A percentile compares a stretch with the other conserved stretches of the same genome.
Evolutionary conservation across 805 yeast species (phyloP).

Genomic region (Candida khao-thaluensis): DNA sequence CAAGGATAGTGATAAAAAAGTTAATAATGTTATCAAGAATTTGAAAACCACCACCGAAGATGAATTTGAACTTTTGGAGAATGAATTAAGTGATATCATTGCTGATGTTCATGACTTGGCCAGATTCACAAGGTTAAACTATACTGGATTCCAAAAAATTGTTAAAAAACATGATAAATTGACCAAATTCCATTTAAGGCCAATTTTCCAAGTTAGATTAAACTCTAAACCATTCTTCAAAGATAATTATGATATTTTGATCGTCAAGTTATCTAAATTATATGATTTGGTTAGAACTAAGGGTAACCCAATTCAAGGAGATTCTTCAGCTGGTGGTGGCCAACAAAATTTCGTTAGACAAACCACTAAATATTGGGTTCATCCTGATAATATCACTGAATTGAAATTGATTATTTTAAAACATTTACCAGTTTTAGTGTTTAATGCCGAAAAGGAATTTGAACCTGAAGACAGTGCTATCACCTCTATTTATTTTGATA

Average conservation of each 20-base stretch:
- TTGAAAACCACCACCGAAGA: conserved; percentile 34
- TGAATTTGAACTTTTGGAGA: conserved; percentile 44
- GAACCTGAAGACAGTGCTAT: conserved; percentile 94
- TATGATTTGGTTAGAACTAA: conserved; percentile 94
- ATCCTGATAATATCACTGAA: conserved; percentile 96
- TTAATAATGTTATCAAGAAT: conserved; percentile 60
- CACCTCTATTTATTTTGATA: conserved; percentile 94
- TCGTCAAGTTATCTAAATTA: conserved; percentile 82
- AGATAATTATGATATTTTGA: conserved; percentile 86
- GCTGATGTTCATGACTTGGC: conserved; percentile 98
- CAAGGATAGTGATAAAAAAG: conserved; percentile 74
- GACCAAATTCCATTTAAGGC: conserved; percentile 70
- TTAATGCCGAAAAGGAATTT: conserved; percentile 94
- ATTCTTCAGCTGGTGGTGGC: conserved; percentile 95
- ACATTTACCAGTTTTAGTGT: conserved; percentile 95
- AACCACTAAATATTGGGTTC: conserved; percentile 99
- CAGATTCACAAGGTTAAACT: conserved; percentile 87
- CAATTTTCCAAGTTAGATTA: conserved; percentile 89
- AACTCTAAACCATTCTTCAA: conserved; percentile 94
- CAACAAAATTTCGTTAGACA: conserved; percentile 98
- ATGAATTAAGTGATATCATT: conserved; percentile 66
- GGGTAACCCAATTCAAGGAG: conserved; percentile 94
- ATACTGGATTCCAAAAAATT: conserved; percentile 96
- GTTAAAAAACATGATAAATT: conserved; percentile 94
- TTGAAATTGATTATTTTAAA: conserved; percentile 87